phyloP scores from a whole-genome alignment of 2,329 filamentous ascomycete genomes.

The Helicocarpus griseus region DNA sequence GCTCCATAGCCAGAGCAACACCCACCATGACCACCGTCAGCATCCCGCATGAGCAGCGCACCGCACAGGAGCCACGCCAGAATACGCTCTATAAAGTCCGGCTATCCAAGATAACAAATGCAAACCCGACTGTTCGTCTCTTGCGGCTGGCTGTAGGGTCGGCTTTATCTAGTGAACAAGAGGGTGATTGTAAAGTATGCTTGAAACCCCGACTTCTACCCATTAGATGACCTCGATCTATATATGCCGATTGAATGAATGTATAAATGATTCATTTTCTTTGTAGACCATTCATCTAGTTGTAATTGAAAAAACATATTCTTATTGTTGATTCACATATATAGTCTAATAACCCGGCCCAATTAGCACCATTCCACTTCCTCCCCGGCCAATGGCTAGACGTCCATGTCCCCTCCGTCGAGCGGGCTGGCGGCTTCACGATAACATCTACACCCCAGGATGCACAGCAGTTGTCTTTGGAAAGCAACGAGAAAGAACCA shows the following conservation, averaged over 20 bases:
- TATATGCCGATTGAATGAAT: too few species aligned
- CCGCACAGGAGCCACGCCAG: slow-evolving; percentile 62
- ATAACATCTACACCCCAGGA: slow-evolving; percentile 65
- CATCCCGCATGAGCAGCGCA: slow-evolving; percentile 58
- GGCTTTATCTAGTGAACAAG: background rate
- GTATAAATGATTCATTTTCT: background rate
- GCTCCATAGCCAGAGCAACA: background rate
- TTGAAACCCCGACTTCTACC: background rate
- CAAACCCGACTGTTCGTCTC: slow-evolving; percentile 60
- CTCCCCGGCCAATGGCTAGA: slow-evolving; percentile 83
- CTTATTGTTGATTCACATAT: background rate
- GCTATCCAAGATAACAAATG: slow-evolving; percentile 50
- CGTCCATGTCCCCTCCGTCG: slow-evolving; percentile 59
- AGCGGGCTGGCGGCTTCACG: slow-evolving; percentile 75
- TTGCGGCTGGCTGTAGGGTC: slow-evolving; percentile 49
- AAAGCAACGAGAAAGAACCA: slow-evolving; percentile 16
- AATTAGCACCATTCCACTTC: slow-evolving; percentile 47
- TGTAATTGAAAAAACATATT: background rate
- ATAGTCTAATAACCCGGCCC: slow-evolving; percentile 11
- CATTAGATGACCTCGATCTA: too few species aligned
- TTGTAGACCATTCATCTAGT: background rate
- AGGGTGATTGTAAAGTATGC: slow-evolving; percentile 1
- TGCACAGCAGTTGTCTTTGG: slow-evolving; percentile 25
- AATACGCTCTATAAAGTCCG: slow-evolving; percentile 54
- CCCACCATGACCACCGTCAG: slow-evolving; percentile 14